phyloP scores from a whole-genome alignment of 192 early-diverging fungal species.

The Coemansia reversa region DNA sequence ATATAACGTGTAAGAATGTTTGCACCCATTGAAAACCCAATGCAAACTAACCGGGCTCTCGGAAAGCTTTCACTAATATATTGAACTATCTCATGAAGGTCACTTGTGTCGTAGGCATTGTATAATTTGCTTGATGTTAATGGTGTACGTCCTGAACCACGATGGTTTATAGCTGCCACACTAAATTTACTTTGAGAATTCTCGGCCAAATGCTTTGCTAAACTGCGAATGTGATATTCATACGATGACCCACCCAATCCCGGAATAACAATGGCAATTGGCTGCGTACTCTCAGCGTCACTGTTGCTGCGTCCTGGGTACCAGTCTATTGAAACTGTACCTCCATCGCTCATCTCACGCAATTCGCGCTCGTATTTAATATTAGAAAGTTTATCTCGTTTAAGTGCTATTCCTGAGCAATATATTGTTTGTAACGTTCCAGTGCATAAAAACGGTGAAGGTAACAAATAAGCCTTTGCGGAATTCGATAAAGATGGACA shows the following conservation, averaged over 20 bases:
- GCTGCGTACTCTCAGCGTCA: conserved; percentile 22
- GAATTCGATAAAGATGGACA: conserved; percentile 59
- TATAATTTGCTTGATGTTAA: conserved; percentile 66
- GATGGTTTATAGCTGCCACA: conserved; percentile 60
- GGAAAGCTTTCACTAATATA: conserved; percentile 53
- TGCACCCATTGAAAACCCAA: conserved; percentile 88
- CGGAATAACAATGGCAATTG: conserved; percentile 76
- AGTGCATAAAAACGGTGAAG: conserved; percentile 70
- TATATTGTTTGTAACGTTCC: conserved; percentile 77
- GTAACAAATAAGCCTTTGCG: conserved; percentile 56
- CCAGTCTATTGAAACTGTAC: conserved; percentile 87
- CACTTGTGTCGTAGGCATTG: conserved; percentile 78
- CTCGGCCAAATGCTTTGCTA: conserved; percentile 59
- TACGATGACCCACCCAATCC: conserved; percentile 90
- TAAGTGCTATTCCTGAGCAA: conserved; percentile 31
- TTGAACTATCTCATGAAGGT: conserved; percentile 39
- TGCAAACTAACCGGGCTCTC: conserved; percentile 60
- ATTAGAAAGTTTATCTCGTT: conserved; percentile 23
- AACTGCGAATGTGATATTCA: conserved; percentile 80
- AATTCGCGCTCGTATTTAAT: conserved; percentile 48
- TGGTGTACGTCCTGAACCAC: conserved; percentile 40
- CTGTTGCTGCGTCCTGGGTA: conserved; percentile 57
- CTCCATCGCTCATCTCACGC: conserved; percentile 70
- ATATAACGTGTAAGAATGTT: conserved; percentile 89
- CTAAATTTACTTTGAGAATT: conserved; percentile 56